Base-by-base conservation (phyloP, 768 basidiomycete genomes). In the Agrocybe praecox region DNA sequence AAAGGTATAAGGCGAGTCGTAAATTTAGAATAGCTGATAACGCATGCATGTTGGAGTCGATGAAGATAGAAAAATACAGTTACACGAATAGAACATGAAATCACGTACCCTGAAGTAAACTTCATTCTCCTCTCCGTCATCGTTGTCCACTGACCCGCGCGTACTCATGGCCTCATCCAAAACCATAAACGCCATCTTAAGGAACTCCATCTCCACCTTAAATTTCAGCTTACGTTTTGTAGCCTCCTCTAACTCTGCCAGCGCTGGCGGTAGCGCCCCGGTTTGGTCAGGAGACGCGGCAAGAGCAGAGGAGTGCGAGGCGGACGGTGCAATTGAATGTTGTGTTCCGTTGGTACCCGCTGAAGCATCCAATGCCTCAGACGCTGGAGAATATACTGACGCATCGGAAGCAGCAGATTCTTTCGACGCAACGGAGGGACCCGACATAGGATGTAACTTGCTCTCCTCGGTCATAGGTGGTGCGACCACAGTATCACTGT, bases 31-130 rank as follows among this genome's bases (percentile, higher is more conserved):
- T 34, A 34, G 15, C 7, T 8, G 15, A 8, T 8, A 34, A 34
- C 33, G 33, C 33, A 7, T 34, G 8, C 8, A 8, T 8, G 33
- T 34, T 34, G 33, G 33, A 34, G 33, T n/a, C n/a, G 33, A 34
- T 34, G n/a, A n/a, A 34, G 34, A 52, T 43, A 17, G 34, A 14
- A 23, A 9, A 10, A 40, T 46, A 18, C 32, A 17, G 18, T 19
- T 29, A 43, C 10, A 22, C n/a, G 12, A 46, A 10, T 21, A n/a
- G 17, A 43, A 42, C 12, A 26, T 49, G 18, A 58, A 19, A 19
- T 2, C 15, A 74, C 85, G 24, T 55, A 90, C 91, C 74, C 83
- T 76, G 62, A 92, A 93, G 69, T 86, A 90, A 10, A 76, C 70
- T 2, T 80, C 70, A 62, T 92, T 92, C 49, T 71, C 71, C 6